phyloP scores from a whole-genome alignment of 176 grass and related monocot species.

The Musa schizocarpa region DNA sequence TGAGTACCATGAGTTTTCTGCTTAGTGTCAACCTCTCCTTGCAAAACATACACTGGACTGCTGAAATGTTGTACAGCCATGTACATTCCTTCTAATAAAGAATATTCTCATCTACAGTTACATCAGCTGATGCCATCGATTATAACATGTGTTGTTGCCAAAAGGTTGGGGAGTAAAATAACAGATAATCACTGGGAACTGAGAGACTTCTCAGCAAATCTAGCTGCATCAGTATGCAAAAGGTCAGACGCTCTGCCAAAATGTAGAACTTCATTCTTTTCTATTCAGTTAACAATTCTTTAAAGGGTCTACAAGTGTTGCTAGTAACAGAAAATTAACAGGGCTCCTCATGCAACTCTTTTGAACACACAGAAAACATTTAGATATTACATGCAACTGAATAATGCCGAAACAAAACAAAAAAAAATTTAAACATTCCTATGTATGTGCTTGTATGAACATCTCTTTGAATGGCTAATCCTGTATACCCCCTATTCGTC shows the following conservation, averaged over 20 bases:
- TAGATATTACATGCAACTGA: background rate
- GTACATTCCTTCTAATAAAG: slow-evolving; percentile 16
- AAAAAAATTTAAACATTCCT: background rate
- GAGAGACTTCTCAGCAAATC: slow-evolving; percentile 78
- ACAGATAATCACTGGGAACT: slow-evolving; percentile 93
- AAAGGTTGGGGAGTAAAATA: slow-evolving; percentile 69
- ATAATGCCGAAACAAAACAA: background rate
- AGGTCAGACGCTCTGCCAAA: slow-evolving; percentile 33
- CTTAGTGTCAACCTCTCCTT: no score
- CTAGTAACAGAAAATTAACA: background rate
- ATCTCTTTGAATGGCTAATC: background rate
- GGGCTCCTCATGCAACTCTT: no score
- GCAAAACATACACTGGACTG: background rate
- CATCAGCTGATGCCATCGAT: slow-evolving; percentile 92
- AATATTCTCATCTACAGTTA: slow-evolving; percentile 42
- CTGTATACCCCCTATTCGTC: background rate
- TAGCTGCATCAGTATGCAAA: slow-evolving; percentile 71
- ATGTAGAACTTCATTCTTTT: background rate
- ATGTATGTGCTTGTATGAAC: background rate
- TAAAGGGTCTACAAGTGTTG: background rate
- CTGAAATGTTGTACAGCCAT: background rate
- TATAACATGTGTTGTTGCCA: slow-evolving; percentile 73
- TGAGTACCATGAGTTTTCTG: no score
- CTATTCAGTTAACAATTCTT: background rate
- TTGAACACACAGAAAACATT: background rate